Conservation (phyloP, 805 yeast genomes). For the Zygoascus ofunaensis region DNA sequence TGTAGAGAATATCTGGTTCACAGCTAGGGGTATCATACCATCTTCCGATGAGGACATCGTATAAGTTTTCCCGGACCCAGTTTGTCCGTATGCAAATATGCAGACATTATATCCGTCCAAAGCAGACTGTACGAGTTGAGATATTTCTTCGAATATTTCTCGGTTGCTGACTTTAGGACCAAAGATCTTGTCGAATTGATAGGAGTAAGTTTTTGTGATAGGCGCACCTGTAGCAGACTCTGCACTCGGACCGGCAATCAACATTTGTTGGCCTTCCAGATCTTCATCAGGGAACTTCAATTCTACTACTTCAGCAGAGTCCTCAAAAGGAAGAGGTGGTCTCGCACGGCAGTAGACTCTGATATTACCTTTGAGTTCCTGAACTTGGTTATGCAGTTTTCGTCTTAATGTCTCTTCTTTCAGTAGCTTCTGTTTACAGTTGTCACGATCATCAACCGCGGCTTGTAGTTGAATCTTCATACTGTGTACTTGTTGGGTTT, state of each 20-base stretch:
- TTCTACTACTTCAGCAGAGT: conserved; percentile 22
- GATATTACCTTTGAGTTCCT: conserved; percentile 85
- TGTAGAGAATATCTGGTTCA: conserved; percentile 57
- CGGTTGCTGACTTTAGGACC: conserved; percentile 42
- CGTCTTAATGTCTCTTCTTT: conserved; percentile 52
- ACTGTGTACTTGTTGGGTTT: conserved; percentile 15
- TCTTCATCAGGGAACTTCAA: conserved; percentile 28
- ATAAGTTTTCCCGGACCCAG: conserved; percentile 89
- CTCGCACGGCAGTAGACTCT: conserved; percentile 82
- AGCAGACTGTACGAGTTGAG: conserved; percentile 77
- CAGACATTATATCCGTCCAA: conserved; percentile 87
- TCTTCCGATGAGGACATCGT: conserved; percentile 69
- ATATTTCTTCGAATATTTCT: conserved; percentile 72
- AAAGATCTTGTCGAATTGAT: conserved; percentile 75
- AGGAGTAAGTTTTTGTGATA: conserved; percentile 30
- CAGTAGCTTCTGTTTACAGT: conserved; percentile 32
- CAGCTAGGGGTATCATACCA: conserved; percentile 77
- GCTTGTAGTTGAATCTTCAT: conserved; percentile 16
- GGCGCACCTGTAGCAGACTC: conserved; percentile 19
- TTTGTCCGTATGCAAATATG: conserved; percentile 94
- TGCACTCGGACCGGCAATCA: conserved; percentile 17
- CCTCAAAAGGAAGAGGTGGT: conserved; percentile 36
- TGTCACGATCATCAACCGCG: conserved; percentile 27
- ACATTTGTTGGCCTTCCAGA: conserved; percentile 19
- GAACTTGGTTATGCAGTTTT: conserved; percentile 59